phyloP scores from a whole-genome alignment of 495 filamentous ascomycete species.

The Bacidia gigantensis region DNA sequence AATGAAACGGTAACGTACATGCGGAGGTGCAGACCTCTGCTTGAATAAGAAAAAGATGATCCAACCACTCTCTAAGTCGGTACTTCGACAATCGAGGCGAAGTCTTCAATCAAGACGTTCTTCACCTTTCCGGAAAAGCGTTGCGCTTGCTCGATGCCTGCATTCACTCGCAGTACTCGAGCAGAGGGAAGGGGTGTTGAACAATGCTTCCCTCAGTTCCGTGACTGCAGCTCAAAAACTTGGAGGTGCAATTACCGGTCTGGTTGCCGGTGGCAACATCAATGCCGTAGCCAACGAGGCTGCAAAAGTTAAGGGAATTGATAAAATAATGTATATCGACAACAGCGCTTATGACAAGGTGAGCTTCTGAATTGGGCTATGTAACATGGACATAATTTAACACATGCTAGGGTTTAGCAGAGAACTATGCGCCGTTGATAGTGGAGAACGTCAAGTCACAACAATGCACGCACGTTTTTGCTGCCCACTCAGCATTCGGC shows the following conservation, averaged over 20 bases:
- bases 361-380: neutral
- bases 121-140: slow-evolving; percentile 13
- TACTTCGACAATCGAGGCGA: neutral
- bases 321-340: slow-evolving; percentile 80
- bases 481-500: slow-evolving; percentile 87
- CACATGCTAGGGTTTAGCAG: slow-evolving; percentile 60
- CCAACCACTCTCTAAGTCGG: neutral
- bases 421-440: slow-evolving; percentile 87
- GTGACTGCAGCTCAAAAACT: slow-evolving; percentile 78
- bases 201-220: slow-evolving; percentile 66
- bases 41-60: neutral
- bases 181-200: slow-evolving; percentile 81
- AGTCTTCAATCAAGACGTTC: neutral
- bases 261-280: slow-evolving; percentile 72
- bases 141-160: slow-evolving; percentile 54
- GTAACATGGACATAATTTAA: neutral
- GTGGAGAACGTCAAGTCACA: slow-evolving; percentile 93
- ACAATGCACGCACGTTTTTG: slow-evolving; percentile 79
- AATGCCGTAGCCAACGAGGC: slow-evolving; percentile 74
- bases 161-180: slow-evolving; percentile 87
- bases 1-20: slow-evolving; percentile 3
- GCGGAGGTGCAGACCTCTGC: neutral
- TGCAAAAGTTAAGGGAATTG: slow-evolving; percentile 76
- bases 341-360: slow-evolving; percentile 90
- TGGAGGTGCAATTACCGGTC: slow-evolving; percentile 71